These are phyloP conservation scores for Penicillium sp. DNA, from an alignment of 2,329 filamentous ascomycete species.

Conservation along the genomic window DNA sequence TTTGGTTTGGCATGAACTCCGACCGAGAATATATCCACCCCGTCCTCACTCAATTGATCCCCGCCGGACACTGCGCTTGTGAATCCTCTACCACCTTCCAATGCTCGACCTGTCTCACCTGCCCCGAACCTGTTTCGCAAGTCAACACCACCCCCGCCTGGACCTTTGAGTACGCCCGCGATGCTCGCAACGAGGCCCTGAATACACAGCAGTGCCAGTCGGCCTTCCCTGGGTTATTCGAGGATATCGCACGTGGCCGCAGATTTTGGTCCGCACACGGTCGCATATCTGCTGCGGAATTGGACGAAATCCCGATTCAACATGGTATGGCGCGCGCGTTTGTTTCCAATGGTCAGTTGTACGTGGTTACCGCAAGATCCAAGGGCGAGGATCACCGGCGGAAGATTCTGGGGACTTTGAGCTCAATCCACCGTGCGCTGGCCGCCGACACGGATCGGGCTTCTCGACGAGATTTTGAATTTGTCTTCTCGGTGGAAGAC, in stretches of 20 bases:
- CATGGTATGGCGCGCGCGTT: constrained; percentile 36
- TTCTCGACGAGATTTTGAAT: constrained; percentile 46
- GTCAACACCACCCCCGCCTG: constrained; percentile 21
- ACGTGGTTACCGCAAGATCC: constrained; percentile 30
- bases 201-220: constrained; percentile 29
- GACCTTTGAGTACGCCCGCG: constrained; percentile 33
- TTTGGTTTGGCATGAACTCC: constrained; percentile 39
- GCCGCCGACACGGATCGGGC: constrained; percentile 34
- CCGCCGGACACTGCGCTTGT: constrained; percentile 40
- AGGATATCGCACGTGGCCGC: constrained; percentile 33
- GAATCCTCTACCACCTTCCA: constrained; percentile 39
- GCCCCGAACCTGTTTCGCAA: constrained; percentile 19
- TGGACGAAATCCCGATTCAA: constrained; percentile 30
- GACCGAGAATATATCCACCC: constrained; percentile 38
- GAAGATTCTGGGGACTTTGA: constrained; percentile 43
- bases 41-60: constrained; percentile 38
- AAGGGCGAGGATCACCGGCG: constrained; percentile 38
- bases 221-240: constrained; percentile 38
- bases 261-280: constrained; percentile 30
- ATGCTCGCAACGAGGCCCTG: constrained; percentile 32
- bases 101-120: constrained; percentile 36
- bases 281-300: constrained; percentile 24
- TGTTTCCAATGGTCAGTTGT: constrained; percentile 34
- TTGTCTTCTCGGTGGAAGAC: constrained; percentile 45
- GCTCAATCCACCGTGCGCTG: constrained; percentile 50